Evolutionary conservation across 2,329 filamentous ascomycete genomes (phyloP), one percentile per base, ranked within the genome.

Genomic region (Orbilia blumenaviensis): DNA sequence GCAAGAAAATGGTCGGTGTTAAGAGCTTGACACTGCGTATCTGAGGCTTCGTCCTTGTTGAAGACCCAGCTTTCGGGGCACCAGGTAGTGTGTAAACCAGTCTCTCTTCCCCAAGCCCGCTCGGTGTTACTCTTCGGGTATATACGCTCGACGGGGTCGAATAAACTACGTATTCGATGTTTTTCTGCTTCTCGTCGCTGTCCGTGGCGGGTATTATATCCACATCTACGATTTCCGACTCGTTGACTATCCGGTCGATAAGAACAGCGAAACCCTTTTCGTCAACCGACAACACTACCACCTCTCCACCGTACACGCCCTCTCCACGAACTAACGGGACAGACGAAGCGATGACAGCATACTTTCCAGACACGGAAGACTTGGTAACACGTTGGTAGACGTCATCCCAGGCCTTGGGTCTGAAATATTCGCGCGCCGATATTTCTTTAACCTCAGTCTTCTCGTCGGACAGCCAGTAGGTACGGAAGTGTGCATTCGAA

Each of bases 401-500:
- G 23, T 77, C 73, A 8, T 71, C 73, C 73, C 73, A 77, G 3
- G 66, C 67, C 12, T 72, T 77, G n/a, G 73, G 73, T 32, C 61
- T 41, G 36, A 77, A 72, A 56, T 71, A 72, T 34, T 77, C 66
- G 25, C 64, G 64, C 1, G 64, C 64, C 3, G 58, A 68, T 12
- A 54, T 72, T 78, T 79, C 66, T 78, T 79, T 68, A 16, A 78
- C 64, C 72, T 79, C 27, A 21, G 69, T 10, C 61, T 68, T 50
- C 42, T 72, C 16, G 58, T 62, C 32, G 63, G 62, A 48, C 46
- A 79, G 27, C 78, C 72, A 64, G 78, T 80, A 80, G n/a, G 78
- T 78, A 52, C 79, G 77, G 34, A 80, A 80, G 42, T 80, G 79
- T 0, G 79, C 63, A 41, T 80, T 80, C 14, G 77, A 78, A 14